Percentiles rank a stretch among this genome's conserved stretches.
Conservation (phyloP, 495 filamentous ascomycete genomes). For the Neurospora hispaniola region DNA sequence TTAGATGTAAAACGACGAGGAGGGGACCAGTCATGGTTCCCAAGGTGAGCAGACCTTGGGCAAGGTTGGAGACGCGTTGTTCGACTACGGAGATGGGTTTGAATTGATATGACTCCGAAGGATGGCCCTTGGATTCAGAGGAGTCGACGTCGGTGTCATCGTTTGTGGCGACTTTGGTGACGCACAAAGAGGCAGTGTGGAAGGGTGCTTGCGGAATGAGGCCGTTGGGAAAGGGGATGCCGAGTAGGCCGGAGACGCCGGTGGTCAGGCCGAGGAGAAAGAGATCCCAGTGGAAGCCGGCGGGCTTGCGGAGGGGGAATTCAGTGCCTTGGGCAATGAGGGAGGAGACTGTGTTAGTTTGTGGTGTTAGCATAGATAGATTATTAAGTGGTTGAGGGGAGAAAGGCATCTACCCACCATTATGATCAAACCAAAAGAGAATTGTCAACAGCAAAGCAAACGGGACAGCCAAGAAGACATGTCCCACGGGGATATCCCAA, state of each 20-base stretch:
- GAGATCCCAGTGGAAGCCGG: constrained; percentile 93
- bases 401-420: constrained; percentile 39
- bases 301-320: constrained; percentile 84
- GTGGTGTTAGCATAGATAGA: constrained; percentile 1
- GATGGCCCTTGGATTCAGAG: constrained; percentile 46
- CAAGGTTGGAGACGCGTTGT: constrained; percentile 79
- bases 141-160: constrained; percentile 40
- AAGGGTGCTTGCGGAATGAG: constrained; percentile 91
- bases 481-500: constrained; percentile 66
- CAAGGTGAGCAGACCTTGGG: constrained; percentile 71
- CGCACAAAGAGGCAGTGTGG: constrained; percentile 76
- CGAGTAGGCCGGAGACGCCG: constrained; percentile 70
- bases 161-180: constrained; percentile 48
- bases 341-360: constrained; percentile 51
- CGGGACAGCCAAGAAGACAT: constrained; percentile 81
- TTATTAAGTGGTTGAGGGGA: not conserved
- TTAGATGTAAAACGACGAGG: constrained; percentile 68
- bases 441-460: constrained; percentile 80
- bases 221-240: constrained; percentile 85
- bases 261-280: constrained; percentile 88
- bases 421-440: constrained; percentile 91
- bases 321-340: constrained; percentile 89
- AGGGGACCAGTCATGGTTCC: constrained; percentile 85
- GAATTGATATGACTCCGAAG: constrained; percentile 28
- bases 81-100: constrained; percentile 71